A percentile compares a stretch with the other conserved stretches of the same genome.
These are phyloP conservation scores for Phytophthora crassamura DNA, from an alignment of 352 stramenopile genomes.

Conservation along the genomic window DNA sequence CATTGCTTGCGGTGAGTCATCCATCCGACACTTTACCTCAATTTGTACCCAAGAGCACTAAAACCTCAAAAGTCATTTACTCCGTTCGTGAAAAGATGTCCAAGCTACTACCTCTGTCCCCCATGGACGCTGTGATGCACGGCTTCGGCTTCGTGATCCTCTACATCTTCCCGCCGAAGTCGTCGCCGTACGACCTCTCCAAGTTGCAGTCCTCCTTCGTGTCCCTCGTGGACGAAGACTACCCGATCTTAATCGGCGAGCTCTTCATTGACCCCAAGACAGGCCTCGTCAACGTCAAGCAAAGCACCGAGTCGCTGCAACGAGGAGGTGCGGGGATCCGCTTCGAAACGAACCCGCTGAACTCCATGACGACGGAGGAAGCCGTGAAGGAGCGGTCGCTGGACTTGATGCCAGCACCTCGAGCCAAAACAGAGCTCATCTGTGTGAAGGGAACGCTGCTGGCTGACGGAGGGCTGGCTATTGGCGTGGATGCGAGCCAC, in stretches of 20 bases:
- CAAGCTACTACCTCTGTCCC: conserved; percentile 39
- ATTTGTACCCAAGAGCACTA: not conserved
- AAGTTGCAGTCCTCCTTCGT: conserved; percentile 39
- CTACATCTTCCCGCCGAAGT: conserved; percentile 49
- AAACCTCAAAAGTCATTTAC: not conserved
- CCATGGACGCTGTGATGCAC: conserved; percentile 59
- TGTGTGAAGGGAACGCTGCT: conserved; percentile 48
- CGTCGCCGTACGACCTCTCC: conserved; percentile 38
- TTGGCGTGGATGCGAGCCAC: conserved; percentile 54
- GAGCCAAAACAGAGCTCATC: conserved; percentile 30
- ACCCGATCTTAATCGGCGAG: conserved; percentile 45
- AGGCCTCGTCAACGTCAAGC: conserved; percentile 41
- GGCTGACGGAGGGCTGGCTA: conserved; percentile 48
- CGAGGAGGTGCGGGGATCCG: conserved; percentile 31
- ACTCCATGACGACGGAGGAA: conserved; percentile 35
- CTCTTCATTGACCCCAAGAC: conserved; percentile 31
- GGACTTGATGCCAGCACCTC: conserved; percentile 36
- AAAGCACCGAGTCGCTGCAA: conserved; percentile 13
- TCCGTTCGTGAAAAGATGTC: no score
- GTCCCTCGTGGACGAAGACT: conserved; percentile 47
- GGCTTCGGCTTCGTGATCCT: conserved; percentile 48
- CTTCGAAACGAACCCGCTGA: conserved; percentile 36
- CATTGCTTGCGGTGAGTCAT: conserved; percentile 10
- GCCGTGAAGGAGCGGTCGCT: conserved; percentile 34
- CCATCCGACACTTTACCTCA: not conserved